Evolutionary conservation across 768 basidiomycete species (phyloP).

Genomic region (Mycena maculata): DNA sequence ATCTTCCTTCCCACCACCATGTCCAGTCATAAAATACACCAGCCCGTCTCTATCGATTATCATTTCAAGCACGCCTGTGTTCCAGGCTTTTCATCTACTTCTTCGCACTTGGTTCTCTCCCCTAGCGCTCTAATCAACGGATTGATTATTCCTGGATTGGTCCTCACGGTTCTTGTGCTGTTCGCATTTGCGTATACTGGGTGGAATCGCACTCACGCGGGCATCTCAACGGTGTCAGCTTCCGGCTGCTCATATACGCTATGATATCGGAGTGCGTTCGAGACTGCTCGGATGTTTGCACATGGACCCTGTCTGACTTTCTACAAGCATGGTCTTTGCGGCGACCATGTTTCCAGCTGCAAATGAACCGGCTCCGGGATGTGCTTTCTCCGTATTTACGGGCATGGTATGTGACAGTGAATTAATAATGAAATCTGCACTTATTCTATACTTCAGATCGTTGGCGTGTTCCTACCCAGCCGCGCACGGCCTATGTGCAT

Average conservation of each 20-base stretch:
- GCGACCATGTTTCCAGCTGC: not conserved
- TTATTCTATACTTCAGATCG: not conserved
- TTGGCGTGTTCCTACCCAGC: conserved; percentile 11
- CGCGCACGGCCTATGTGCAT: too few species aligned
- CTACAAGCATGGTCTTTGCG: not conserved
- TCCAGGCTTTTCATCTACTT: too few species aligned
- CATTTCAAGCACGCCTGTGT: too few species aligned
- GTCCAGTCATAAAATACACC: too few species aligned
- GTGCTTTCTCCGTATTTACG: conserved; percentile 6
- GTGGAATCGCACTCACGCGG: not conserved
- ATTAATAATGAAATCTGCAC: too few species aligned
- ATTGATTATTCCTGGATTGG: not conserved
- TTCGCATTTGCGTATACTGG: not conserved
- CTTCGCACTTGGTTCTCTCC: too few species aligned
- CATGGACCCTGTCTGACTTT: not conserved
- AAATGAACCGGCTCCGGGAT: not conserved
- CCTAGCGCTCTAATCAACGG: not conserved
- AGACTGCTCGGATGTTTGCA: not conserved
- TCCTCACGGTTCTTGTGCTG: not conserved
- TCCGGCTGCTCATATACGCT: not conserved
- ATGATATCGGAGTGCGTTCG: not conserved
- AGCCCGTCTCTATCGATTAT: too few species aligned
- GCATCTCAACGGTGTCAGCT: not conserved
- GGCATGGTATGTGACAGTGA: not conserved
- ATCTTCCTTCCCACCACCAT: too few species aligned